Percentiles rank a stretch among this genome's conserved stretches.
phyloP scores from a whole-genome alignment of 2,329 filamentous ascomycete species.

The Cladosporium sp. region DNA sequence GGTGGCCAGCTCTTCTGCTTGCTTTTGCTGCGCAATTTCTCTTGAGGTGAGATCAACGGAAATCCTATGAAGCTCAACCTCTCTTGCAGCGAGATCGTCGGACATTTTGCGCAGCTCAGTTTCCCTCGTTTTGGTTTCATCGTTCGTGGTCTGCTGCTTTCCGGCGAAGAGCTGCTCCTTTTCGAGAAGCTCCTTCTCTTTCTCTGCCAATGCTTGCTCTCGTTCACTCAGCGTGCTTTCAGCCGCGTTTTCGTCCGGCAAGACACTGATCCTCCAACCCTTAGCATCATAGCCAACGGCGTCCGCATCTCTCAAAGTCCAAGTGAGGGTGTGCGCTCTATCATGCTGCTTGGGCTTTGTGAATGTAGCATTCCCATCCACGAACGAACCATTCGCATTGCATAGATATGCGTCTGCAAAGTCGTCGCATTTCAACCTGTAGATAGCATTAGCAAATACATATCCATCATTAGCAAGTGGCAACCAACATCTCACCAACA shows the following conservation, averaged over 20 bases:
- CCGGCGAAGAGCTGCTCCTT: background rate
- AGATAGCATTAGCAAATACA: background rate
- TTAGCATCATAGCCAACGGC: conserved; percentile 8
- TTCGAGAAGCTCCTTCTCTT: background rate
- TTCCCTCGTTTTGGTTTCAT: background rate
- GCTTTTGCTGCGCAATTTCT: background rate
- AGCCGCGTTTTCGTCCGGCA: background rate
- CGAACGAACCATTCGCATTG: background rate
- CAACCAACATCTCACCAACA: conserved; percentile 1
- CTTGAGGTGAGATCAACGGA: background rate
- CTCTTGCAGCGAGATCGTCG: background rate
- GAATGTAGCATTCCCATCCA: background rate
- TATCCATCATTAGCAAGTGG: background rate
- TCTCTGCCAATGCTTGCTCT: background rate
- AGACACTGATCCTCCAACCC: background rate
- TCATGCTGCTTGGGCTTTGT: background rate
- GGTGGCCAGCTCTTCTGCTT: background rate
- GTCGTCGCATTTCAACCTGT: background rate
- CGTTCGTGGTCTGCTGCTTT: background rate
- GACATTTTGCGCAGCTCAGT: background rate
- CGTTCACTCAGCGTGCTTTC: background rate
- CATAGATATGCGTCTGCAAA: conserved; percentile 10
- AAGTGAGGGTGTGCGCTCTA: background rate
- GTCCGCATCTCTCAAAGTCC: conserved; percentile 12
- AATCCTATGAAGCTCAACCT: background rate